Evolutionary conservation across 345 rosid species (phyloP), one percentile per base, ranked within the genome.

Genomic region (Microthlaspi erraticum): DNA sequence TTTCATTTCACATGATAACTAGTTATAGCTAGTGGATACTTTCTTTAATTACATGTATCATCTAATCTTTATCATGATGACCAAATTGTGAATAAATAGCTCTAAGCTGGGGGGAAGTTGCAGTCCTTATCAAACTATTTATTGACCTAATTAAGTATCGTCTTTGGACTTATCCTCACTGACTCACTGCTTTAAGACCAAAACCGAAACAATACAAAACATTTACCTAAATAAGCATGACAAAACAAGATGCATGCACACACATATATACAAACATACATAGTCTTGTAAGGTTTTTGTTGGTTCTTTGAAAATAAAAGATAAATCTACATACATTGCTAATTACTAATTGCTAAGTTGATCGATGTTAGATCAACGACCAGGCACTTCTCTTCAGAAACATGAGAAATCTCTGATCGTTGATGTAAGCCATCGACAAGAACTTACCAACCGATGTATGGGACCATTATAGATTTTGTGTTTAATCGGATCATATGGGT

Each of bases 381-480:
- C 75, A 55, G 79, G 79, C 53, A 46, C 38, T 53, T 75, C 64
- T 68, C 10, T 46, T 1, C 23, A 9, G 56, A 51, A 33, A 49
- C 13, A 18, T 2, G 37, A 31, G 20, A 53, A 23, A 62, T 38
- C 4, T 61, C 2, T 31, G 32, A 48, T 31, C 66, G 70, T 69
- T 46, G 53, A 63, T 61, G 12, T 23, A 23, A 60, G 7, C 37
- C 69, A 69, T 60, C 64, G 69, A 51, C 63, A 74, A 74, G 34
- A 37, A 60, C 57, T 67, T 34, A 54, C 13, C 50, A 74, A 51
- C 68, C 48, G 62, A 66, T 41, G 37, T 10, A 52, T 60, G 46
- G 73, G 78, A 26, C 78, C 78, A 68, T 68, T 68, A 53, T 17
- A 60, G 65, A 62, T 62, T 68, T 75, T 69, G 66, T 75, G 70